These are phyloP conservation scores for Rhizophagus sp. DNA, from an alignment of 192 early-diverging fungal genomes.

Conservation along the genomic window DNA sequence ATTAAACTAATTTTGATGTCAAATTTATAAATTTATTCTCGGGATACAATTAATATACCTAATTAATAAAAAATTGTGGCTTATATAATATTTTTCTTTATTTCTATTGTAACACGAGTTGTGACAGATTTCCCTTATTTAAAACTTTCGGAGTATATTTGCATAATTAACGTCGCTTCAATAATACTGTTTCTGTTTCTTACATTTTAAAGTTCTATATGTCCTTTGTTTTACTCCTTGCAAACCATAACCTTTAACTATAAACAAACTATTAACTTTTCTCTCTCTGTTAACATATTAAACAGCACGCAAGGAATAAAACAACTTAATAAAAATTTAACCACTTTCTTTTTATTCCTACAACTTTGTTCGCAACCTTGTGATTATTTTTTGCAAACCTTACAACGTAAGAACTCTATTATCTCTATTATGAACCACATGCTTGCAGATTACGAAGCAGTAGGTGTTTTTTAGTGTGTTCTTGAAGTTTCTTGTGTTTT, in stretches of 20 bases:
- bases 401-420: background rate
- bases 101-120: too few species aligned
- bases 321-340: background rate
- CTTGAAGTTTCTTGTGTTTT: background rate
- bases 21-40: too few species aligned
- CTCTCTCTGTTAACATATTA: background rate
- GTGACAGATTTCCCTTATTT: too few species aligned
- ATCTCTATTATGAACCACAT: conserved; percentile 19
- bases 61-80: too few species aligned
- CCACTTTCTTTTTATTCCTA: background rate
- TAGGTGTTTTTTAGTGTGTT: background rate
- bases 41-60: too few species aligned
- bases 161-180: background rate
- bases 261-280: background rate
- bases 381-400: background rate
- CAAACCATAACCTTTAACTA: background rate
- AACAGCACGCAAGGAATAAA: conserved; percentile 7
- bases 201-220: conserved; percentile 10
- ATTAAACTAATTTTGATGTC: too few species aligned
- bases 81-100: too few species aligned
- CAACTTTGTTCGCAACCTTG: background rate
- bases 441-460: background rate
- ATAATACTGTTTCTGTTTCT: background rate
- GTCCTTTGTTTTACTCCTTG: conserved; percentile 18
- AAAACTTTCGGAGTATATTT: too few species aligned